Percentiles rank a stretch among this genome's conserved stretches.
These are phyloP conservation scores for Nakazawaea ernobii DNA, from an alignment of 805 yeast genomes.

Conservation along the genomic window DNA sequence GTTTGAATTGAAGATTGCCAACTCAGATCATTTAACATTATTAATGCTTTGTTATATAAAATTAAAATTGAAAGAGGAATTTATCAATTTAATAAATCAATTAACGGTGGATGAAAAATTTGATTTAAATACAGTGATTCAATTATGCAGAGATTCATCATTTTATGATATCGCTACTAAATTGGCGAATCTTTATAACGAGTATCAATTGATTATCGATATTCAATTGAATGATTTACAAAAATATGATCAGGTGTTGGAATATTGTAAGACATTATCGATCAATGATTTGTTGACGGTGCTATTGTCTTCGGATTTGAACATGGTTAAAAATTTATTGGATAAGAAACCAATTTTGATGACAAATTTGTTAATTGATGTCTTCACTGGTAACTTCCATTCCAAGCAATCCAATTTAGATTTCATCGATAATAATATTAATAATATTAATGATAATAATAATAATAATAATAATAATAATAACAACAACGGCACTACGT, in stretches of 20 bases:
- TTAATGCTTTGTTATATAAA: slow-evolving; percentile 77
- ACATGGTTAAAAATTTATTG: slow-evolving; percentile 59
- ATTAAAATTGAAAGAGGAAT: slow-evolving; percentile 52
- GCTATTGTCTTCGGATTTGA: slow-evolving; percentile 36
- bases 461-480: too few relatives aligned
- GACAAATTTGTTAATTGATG: slow-evolving; percentile 73
- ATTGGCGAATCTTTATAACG: slow-evolving; percentile 65
- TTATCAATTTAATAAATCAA: slow-evolving; percentile 49
- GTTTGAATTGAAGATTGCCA: slow-evolving; percentile 48
- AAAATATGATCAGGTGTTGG: slow-evolving; percentile 54
- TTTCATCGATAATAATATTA: not conserved
- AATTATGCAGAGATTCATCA: slow-evolving; percentile 67
- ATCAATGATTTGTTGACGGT: slow-evolving; percentile 76
- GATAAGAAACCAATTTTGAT: slow-evolving; percentile 73
- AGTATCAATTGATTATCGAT: slow-evolving; percentile 70
- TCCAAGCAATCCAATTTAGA: slow-evolving; percentile 30
- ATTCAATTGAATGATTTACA: slow-evolving; percentile 63
- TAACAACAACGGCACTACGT: slow-evolving; percentile 1
- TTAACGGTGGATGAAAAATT: slow-evolving; percentile 39
- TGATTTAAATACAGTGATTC: slow-evolving; percentile 63
- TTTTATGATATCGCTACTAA: slow-evolving; percentile 61
- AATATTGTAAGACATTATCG: slow-evolving; percentile 59
- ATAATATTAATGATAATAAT: too few relatives aligned
- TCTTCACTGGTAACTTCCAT: slow-evolving; percentile 80
- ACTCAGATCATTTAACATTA: slow-evolving; percentile 77